Conservation (phyloP, 2,329 filamentous ascomycete genomes). For the Triangularia verruculosa region DNA sequence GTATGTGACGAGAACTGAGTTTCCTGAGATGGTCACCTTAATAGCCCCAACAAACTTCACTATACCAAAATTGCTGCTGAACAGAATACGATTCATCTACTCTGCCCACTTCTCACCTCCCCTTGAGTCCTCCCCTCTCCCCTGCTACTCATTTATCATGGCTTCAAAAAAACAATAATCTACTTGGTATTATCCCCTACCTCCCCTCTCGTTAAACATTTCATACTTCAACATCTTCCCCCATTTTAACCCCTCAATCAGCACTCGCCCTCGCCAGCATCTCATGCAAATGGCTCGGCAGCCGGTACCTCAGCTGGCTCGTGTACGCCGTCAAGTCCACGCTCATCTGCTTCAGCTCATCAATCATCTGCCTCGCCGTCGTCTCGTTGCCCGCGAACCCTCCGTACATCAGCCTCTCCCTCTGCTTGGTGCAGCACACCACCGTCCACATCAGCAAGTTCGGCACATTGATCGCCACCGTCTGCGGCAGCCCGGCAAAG, state of each 20-base stretch:
- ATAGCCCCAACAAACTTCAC: too few species aligned
- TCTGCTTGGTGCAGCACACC: conserved; percentile 75
- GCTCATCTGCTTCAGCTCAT: conserved; percentile 73
- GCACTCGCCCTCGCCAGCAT: conserved; percentile 78
- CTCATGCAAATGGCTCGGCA: conserved; percentile 85
- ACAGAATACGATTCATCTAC: too few species aligned
- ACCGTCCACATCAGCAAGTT: conserved; percentile 94
- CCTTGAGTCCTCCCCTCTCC: too few species aligned
- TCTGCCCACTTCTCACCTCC: too few species aligned
- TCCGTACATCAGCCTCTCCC: conserved; percentile 65
- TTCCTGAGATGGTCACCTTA: too few species aligned
- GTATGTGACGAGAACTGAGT: too few species aligned
- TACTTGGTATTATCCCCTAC: too few species aligned
- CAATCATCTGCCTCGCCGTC: conserved; percentile 61
- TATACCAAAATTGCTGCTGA: too few species aligned
- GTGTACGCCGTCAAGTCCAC: conserved; percentile 93
- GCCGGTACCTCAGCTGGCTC: conserved; percentile 84
- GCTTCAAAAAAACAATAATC: too few species aligned
- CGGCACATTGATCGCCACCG: conserved; percentile 84
- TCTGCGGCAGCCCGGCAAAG: conserved; percentile 74
- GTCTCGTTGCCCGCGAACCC: conserved; percentile 73
- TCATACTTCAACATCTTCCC: too few species aligned
- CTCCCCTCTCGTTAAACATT: too few species aligned
- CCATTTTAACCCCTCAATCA: conserved; percentile 43
- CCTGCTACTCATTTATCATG: too few species aligned